A percentile compares a stretch with the other conserved stretches of the same genome.
Conservation (phyloP, 1,139 yeast genomes). For the Nakaseomyces kungkrabaensis region DNA sequence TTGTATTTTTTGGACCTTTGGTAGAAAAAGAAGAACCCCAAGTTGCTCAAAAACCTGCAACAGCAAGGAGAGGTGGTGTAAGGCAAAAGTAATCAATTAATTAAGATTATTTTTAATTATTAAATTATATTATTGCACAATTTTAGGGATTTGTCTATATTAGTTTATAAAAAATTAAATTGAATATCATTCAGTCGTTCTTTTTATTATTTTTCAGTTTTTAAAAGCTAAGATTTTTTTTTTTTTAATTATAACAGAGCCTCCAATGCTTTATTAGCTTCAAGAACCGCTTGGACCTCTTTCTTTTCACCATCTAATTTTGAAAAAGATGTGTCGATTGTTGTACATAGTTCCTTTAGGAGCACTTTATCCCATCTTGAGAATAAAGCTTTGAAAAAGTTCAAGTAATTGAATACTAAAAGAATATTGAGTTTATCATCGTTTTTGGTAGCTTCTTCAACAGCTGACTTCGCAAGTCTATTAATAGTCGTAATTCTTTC, state of each 20-base stretch:
- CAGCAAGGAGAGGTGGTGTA: constrained; percentile 31
- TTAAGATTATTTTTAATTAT: neutral
- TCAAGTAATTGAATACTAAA: constrained; percentile 17
- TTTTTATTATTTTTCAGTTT: neutral
- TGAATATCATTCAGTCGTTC: neutral
- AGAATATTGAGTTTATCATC: constrained; percentile 7
- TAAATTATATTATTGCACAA: neutral
- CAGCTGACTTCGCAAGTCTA: constrained; percentile 13
- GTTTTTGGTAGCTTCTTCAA: constrained; percentile 6
- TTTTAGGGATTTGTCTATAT: neutral
- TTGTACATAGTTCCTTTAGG: constrained; percentile 7
- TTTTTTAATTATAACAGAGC: neutral
- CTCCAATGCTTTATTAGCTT: neutral
- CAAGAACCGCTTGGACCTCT: constrained; percentile 1
- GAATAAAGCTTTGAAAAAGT: constrained; percentile 16
- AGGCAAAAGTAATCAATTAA: constrained; percentile 12
- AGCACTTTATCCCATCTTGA: constrained; percentile 20
- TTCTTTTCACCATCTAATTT: neutral
- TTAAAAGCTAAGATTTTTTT: no score
- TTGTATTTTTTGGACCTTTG: constrained; percentile 90
- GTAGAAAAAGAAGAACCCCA: constrained; percentile 50
- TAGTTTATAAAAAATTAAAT: neutral
- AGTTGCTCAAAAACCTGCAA: constrained; percentile 35
- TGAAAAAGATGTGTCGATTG: neutral
- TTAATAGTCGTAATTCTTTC: constrained; percentile 20